Evolutionary conservation across 163 green algal genomes (phyloP).

Genomic region (Scenedesmus sp.): DNA sequence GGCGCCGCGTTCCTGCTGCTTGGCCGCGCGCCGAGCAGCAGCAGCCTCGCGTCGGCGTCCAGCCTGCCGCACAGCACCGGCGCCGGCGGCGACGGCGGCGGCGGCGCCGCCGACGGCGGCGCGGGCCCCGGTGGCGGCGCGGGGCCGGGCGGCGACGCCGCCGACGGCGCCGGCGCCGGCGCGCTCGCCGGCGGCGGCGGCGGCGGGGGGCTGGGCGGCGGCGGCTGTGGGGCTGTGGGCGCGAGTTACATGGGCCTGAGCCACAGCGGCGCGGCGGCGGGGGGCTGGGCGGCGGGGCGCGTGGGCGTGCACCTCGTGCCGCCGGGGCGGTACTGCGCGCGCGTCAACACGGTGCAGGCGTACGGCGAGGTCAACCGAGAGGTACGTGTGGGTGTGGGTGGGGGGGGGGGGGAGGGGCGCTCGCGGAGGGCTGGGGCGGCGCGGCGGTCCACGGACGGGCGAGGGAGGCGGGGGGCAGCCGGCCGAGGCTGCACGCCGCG

Average conservation of each 20-base stretch:
- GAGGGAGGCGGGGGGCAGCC: too few species aligned
- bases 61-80: not conserved
- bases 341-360: constrained; percentile 68
- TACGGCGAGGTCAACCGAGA: constrained; percentile 84
- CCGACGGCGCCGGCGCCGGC: not conserved
- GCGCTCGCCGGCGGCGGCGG: not conserved
- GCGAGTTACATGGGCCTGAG: constrained; percentile 44
- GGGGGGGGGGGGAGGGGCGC: too few species aligned
- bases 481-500: too few species aligned
- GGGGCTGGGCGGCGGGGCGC: constrained; percentile 19
- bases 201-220: not conserved
- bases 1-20: not conserved
- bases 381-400: too few species aligned
- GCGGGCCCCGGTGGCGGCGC: not conserved
- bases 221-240: constrained; percentile 21
- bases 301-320: constrained; percentile 68
- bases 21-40: not conserved
- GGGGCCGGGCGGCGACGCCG: not conserved
- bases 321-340: constrained; percentile 66
- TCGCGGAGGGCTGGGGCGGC: too few species aligned
- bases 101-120: not conserved
- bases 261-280: not conserved
- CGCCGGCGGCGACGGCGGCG: not conserved
- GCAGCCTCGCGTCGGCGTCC: not conserved
- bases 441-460: too few species aligned